Base-by-base conservation (phyloP, 2,329 filamentous ascomycete species). In the Ophiostoma fasciatum region DNA sequence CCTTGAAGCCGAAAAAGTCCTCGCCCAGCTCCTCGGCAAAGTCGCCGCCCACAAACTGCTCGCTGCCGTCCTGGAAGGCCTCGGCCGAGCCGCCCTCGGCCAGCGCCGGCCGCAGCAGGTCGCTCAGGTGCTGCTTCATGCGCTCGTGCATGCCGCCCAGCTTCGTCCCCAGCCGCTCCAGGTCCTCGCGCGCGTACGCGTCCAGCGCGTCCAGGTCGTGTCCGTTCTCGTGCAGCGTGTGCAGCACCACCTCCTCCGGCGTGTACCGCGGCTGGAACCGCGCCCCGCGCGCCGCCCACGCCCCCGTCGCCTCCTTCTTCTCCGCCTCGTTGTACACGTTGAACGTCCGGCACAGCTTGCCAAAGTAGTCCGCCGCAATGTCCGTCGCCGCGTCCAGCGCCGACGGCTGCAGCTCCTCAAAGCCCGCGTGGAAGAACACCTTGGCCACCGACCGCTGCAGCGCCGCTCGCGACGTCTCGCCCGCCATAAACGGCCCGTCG, bases 1-100 rank as follows among this genome's bases (percentile, higher is more conserved):
- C 87, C 53, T 85, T 87, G 71, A 98, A 96, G 20, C 90, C 90
- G 51, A 98, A 98, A 70, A 94, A 98, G 60, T 98, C 90, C 62
- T 98, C 90, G 42, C 87, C 88, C 11, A 98, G 80, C 48, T 98
- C 90, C 54, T 94, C 90, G 1, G 90, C 90, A 54, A 98, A 98
- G 56, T 98, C 90, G 42, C 90, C 90, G 31, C 82, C 84, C 32
- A 94, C 78, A 48, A 96, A 98, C 53, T 96, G 90, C 45, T 98
- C 90, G 56, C 85, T 94, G 45, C 87, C 88, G 49, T 98, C 90
- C 43, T 92, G 84, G 66, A 98, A 98, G 7, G 85, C 82, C 51
- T 96, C 90, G n/a, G n/a, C n/a, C 22, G 74, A 71, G 25, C 81
- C 80, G 30, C 71, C 75, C 49, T 93, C 82, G 28, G 75, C 71